Evolutionary conservation across 108 stramenopile species (phyloP), one percentile per base, ranked within the genome.

Genomic region (Fragilariopsis cylindrus): DNA sequence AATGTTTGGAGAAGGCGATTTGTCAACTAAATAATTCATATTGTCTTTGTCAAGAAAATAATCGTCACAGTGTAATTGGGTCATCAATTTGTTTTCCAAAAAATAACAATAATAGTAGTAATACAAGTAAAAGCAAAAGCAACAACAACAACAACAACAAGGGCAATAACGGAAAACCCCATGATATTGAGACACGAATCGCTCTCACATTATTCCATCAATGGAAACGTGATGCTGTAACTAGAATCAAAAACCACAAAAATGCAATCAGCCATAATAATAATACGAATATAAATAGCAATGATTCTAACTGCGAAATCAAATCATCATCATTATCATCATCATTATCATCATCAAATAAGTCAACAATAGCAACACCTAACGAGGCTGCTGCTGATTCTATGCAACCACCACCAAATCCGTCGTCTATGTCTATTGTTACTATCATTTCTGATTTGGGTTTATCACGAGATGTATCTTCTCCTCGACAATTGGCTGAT

Each of bases 161-260:
- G 3, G 55, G 18, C 7, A 43, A 45, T 21, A 64, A 7, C 43
- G 79, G 88, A 3, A 90, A 88, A 46, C 89, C 89, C 15, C 87
- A 88, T 60, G 88, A 93, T 74, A 68, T 89, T 46, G 89, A 90
- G 72, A 74, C 90, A 47, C 87, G 88, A 44, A 75, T 80, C 18
- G 87, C 87, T 16, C 70, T 86, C 13, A 69, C 81, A 5, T 73
- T 93, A 12, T 89, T 82, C 69, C 87, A 90, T 71, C 72, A 71
- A 42, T 83, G 49, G 71, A 81, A 76, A 52, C 78, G 75, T 39
- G 72, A 57, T 53, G 48, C 57, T 4, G 39, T 12, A 53, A 8
- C 13, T 15, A 21, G 60, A 57, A 7, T 5, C 65, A 52, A 75
- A 69, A 55, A 55, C 15, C 42, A 0, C 57, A 13, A 50, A 1